These are phyloP conservation scores for Gypsophila paniculata DNA, from an alignment of 179 eudicot genomes.

Conservation along the genomic window DNA sequence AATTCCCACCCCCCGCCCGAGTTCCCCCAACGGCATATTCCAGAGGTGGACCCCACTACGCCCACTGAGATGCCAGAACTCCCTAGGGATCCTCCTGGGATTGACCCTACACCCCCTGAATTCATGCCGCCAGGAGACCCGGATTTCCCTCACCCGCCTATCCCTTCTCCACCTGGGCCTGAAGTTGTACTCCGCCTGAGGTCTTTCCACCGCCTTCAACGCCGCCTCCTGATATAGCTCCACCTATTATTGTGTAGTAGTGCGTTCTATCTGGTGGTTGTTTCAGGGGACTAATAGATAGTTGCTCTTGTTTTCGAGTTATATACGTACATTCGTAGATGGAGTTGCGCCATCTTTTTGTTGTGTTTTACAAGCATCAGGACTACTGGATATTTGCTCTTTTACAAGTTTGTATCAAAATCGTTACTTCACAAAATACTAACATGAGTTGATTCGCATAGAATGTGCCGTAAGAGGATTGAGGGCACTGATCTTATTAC, in stretches of 20 bases:
- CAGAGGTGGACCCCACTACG: constrained; percentile 19
- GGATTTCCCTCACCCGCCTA: constrained; percentile 23
- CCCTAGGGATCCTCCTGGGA: constrained; percentile 8
- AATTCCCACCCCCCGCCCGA: constrained; percentile 17
- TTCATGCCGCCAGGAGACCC: constrained; percentile 16
- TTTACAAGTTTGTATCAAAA: no score
- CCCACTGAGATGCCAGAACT: constrained; percentile 19
- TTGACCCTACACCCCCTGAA: constrained; percentile 17
- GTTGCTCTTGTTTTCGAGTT: no score
- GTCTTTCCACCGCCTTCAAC: constrained; percentile 24
- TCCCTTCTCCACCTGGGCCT: constrained; percentile 31
- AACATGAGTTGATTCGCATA: no score
- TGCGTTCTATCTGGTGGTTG: not conserved
- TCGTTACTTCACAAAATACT: no score
- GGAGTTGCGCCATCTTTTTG: no score
- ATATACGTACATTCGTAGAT: no score
- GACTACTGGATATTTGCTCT: no score
- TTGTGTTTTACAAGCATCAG: no score
- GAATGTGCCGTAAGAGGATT: no score
- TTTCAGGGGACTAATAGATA: not conserved
- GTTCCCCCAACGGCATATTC: constrained; percentile 15
- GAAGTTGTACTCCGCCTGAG: constrained; percentile 22
- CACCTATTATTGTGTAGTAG: constrained; percentile 23
- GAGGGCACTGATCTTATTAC: no score
- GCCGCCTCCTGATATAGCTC: constrained; percentile 22